phyloP scores from a whole-genome alignment of 345 rosid genomes.

The Dovyalis caffra region DNA sequence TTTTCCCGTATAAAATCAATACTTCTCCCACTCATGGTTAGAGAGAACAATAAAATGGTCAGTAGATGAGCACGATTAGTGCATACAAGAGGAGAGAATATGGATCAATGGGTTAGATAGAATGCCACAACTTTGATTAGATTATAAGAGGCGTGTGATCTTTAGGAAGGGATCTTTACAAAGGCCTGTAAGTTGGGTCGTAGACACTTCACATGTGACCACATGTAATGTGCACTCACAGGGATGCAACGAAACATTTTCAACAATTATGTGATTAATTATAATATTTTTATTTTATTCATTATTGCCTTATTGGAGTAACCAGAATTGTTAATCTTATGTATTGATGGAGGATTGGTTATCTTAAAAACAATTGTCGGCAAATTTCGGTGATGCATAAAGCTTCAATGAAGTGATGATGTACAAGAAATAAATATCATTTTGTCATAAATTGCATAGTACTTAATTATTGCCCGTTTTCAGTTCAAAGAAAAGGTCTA shows the following conservation, averaged over 20 bases:
- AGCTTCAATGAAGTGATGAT: neutral
- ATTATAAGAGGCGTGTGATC: constrained; percentile 8
- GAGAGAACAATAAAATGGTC: neutral
- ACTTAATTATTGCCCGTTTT: no score
- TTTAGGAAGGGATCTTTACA: constrained; percentile 3
- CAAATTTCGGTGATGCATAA: neutral
- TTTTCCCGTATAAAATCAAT: neutral
- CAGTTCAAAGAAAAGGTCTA: no score
- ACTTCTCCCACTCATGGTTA: neutral
- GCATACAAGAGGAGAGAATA: neutral
- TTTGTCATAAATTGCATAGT: neutral
- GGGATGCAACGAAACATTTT: neutral
- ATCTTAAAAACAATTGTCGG: neutral
- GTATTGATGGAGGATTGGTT: no score
- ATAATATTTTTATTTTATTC: neutral
- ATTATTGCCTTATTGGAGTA: no score
- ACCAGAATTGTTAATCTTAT: neutral
- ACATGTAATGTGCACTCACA: constrained; percentile 5
- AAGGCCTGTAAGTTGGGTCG: neutral
- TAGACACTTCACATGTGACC: constrained; percentile 16
- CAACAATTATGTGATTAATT: neutral
- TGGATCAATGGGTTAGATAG: neutral
- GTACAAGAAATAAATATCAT: neutral
- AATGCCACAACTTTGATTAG: constrained; percentile 5
- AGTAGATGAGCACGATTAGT: neutral